Conservation (phyloP, 2,329 filamentous ascomycete genomes). For the Trichoderma sp. region DNA sequence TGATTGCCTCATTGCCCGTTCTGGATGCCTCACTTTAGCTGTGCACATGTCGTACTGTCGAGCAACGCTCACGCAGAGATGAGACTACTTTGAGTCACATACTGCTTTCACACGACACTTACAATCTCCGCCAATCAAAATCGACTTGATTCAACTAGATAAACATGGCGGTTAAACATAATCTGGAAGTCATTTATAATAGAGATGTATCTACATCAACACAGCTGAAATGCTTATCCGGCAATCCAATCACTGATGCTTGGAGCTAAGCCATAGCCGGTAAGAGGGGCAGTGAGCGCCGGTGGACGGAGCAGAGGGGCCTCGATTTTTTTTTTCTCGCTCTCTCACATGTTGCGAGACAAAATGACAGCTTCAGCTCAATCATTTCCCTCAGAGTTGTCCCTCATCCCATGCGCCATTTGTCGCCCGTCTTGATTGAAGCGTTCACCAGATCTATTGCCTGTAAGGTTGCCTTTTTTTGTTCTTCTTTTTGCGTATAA, state of each 20-base stretch:
- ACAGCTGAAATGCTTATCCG: background rate
- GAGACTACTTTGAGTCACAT: background rate
- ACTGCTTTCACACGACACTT: background rate
- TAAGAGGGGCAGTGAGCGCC: conserved; percentile 33
- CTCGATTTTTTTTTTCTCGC: conserved; percentile 15
- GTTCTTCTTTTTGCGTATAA: background rate
- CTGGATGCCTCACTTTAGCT: background rate
- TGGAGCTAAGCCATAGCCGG: conserved; percentile 30
- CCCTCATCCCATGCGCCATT: background rate
- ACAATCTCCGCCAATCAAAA: background rate
- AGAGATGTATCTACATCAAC: background rate
- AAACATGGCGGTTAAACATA: background rate
- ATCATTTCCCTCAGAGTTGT: background rate
- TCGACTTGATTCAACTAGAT: background rate
- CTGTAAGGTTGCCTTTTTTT: background rate
- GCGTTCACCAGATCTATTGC: background rate
- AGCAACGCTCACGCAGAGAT: background rate
- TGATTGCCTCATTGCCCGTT: background rate
- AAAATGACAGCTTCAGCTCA: conserved; percentile 2
- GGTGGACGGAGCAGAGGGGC: conserved; percentile 17
- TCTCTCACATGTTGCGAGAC: background rate
- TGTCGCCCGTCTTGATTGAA: background rate
- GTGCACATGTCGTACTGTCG: background rate
- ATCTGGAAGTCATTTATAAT: background rate
- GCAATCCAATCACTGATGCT: background rate